Conservation (phyloP, 805 yeast genomes). For the Saccharomyces paradoxus region DNA sequence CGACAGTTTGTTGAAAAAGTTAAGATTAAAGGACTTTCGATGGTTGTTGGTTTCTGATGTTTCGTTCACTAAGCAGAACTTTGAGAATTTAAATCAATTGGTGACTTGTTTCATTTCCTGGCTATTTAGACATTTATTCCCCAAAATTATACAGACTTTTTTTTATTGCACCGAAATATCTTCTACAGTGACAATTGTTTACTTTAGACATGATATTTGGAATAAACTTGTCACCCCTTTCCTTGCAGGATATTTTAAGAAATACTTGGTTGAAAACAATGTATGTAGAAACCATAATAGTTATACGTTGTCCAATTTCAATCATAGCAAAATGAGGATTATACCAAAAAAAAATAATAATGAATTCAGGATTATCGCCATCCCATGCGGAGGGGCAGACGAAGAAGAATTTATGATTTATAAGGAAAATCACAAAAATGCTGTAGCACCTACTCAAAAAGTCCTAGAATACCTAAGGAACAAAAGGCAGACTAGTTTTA, state of each 20-base stretch:
- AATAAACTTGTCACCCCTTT: slow-evolving; percentile 34
- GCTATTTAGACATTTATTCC: slow-evolving; percentile 44
- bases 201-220: slow-evolving; percentile 59
- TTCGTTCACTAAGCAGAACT: slow-evolving; percentile 37
- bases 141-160: slow-evolving; percentile 40
- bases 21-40: slow-evolving; percentile 34
- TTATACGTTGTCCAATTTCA: slow-evolving; percentile 13
- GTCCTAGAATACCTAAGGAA: slow-evolving; percentile 32
- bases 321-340: slow-evolving; percentile 39
- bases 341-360: slow-evolving; percentile 46
- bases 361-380: slow-evolving; percentile 53
- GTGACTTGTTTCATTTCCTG: slow-evolving; percentile 44
- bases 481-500: slow-evolving; percentile 18
- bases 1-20: slow-evolving; percentile 26
- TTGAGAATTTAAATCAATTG: slow-evolving; percentile 30
- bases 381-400: slow-evolving; percentile 39
- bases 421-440: slow-evolving; percentile 29
- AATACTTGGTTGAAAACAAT: slow-evolving; percentile 28
- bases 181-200: slow-evolving; percentile 34
- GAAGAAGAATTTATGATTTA: slow-evolving; percentile 30
- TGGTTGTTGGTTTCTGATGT: slow-evolving; percentile 43
- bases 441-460: slow-evolving; percentile 38
- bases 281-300: slow-evolving; percentile 17
- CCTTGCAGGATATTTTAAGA: slow-evolving; percentile 35
- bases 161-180: slow-evolving; percentile 64